A percentile compares a stretch with the other conserved stretches of the same genome.
Conservation (phyloP, 257 asterid genomes). For the Scutellaria baicalensis region DNA sequence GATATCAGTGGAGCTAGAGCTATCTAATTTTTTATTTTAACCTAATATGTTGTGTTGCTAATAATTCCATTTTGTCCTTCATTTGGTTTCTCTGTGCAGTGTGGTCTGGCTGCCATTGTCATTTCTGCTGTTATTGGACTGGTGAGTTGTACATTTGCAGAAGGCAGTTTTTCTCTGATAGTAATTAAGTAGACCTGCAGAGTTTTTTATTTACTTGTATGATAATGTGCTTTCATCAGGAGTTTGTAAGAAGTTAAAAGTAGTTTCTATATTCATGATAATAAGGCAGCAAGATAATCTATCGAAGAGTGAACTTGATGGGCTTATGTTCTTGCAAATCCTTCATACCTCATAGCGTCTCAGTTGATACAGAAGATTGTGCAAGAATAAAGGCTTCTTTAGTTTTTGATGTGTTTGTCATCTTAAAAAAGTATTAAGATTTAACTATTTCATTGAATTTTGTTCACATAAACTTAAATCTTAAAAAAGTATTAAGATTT, state of each 20-base stretch:
- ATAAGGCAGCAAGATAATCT: neutral
- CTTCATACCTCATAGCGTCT: neutral
- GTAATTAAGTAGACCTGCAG: neutral
- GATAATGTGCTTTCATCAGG: neutral
- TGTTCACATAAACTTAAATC: no score
- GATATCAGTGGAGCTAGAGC: constrained; percentile 10
- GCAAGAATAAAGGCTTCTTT: neutral
- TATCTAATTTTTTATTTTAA: neutral
- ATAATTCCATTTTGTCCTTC: constrained; percentile 7
- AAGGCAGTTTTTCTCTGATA: neutral
- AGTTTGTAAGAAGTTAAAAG: neutral
- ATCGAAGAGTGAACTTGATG: neutral
- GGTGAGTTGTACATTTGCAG: constrained; percentile 43
- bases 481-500: no score
- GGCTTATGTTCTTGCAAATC: neutral
- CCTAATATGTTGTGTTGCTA: neutral
- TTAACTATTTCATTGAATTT: no score
- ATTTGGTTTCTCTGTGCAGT: constrained; percentile 43
- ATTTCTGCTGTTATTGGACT: constrained; percentile 96
- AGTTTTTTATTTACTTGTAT: neutral
- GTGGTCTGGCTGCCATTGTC: constrained; percentile 92
- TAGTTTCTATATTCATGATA: neutral
- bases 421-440: neutral
- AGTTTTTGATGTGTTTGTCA: neutral
- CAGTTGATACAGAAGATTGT: neutral